These are phyloP conservation scores for Neostapfia colusana DNA, from an alignment of 176 grass and related monocot genomes.

Conservation along the genomic window DNA sequence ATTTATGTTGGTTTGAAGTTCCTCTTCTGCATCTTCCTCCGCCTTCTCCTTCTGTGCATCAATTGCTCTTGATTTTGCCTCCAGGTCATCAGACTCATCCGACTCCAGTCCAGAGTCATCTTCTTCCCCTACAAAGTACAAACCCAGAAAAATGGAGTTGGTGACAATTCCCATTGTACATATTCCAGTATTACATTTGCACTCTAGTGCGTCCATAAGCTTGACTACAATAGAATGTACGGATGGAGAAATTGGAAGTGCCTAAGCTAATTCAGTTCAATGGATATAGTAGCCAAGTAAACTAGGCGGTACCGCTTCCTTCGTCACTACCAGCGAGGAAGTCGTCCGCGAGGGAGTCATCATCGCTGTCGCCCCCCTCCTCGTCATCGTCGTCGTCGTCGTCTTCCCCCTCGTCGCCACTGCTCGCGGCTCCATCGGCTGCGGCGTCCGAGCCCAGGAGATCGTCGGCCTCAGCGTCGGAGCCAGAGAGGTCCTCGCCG, in stretches of 20 bases:
- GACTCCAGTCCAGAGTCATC: slow-evolving; percentile 63
- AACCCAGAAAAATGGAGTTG: not conserved
- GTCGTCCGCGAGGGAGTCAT: slow-evolving; percentile 70
- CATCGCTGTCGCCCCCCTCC: not conserved
- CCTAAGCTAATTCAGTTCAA: slow-evolving; percentile 12
- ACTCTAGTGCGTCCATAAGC: not conserved
- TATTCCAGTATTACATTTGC: not conserved
- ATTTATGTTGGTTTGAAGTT: slow-evolving; percentile 74
- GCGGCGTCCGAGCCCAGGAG: slow-evolving; percentile 41
- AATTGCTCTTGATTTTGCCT: slow-evolving; percentile 66
- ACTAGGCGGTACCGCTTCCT: slow-evolving; percentile 41
- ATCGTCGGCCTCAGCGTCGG: slow-evolving; percentile 34
- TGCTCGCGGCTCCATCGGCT: not conserved
- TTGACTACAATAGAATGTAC: not conserved
- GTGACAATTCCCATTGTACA: not conserved
- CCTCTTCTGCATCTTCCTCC: slow-evolving; percentile 68
- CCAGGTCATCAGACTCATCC: slow-evolving; percentile 71
- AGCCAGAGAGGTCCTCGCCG: slow-evolving; percentile 41
- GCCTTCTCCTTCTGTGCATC: slow-evolving; percentile 53
- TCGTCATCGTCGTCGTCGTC: slow-evolving; percentile 15
- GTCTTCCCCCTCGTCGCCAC: slow-evolving; percentile 3
- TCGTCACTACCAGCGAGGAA: slow-evolving; percentile 73
- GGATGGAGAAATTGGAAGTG: slow-evolving; percentile 4
- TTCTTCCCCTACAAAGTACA: slow-evolving; percentile 48
- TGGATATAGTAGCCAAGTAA: not conserved